Conservation (phyloP, 2,329 filamentous ascomycete genomes). For the Monosporascus sp. region DNA sequence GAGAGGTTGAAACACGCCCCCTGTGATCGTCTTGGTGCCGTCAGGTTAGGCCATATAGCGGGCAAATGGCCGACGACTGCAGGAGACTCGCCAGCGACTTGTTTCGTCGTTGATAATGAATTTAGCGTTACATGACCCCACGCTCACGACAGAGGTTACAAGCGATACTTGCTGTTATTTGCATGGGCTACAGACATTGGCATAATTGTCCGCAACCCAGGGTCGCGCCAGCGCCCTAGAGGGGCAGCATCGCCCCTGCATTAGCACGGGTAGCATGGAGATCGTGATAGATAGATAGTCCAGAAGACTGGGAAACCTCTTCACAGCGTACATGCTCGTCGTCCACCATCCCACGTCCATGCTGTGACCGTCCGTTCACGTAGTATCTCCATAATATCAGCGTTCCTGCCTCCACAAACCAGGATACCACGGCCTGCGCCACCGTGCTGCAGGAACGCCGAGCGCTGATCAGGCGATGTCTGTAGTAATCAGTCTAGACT, state of each 20-base stretch:
- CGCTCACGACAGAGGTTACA: not conserved
- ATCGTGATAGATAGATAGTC: not conserved
- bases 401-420: too few species aligned
- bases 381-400: too few species aligned
- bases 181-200: not conserved
- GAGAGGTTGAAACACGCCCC: not conserved
- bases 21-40: not conserved
- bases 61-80: too few species aligned
- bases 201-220: not conserved
- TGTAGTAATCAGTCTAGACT: too few species aligned
- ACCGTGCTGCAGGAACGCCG: too few species aligned
- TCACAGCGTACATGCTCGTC: too few species aligned
- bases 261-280: not conserved
- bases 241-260: not conserved
- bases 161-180: not conserved
- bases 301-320: too few species aligned
- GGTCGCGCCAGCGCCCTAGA: not conserved
- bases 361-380: too few species aligned
- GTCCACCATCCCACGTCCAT: too few species aligned
- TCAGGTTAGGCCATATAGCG: not conserved
- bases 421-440: too few species aligned
- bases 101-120: not conserved
- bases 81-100: not conserved
- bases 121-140: not conserved
- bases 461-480: too few species aligned